Conservation (phyloP, 305 asterid genomes). For the Solanum aculeatissimum region DNA sequence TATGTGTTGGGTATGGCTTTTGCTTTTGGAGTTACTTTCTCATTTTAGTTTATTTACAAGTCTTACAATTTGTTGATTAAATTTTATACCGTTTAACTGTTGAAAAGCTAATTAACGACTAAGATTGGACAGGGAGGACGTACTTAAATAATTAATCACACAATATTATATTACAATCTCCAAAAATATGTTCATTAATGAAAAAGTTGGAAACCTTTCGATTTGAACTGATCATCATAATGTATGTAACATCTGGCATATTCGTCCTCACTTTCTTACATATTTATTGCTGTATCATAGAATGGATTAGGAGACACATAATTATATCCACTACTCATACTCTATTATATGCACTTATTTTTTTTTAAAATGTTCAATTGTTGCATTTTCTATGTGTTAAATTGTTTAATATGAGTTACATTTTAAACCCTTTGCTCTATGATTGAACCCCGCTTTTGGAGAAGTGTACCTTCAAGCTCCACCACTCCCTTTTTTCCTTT, state of each 20-base stretch:
- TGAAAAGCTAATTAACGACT: too few species aligned
- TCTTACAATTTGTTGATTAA: background rate
- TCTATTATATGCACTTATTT: background rate
- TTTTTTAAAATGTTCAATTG: background rate
- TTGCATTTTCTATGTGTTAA: background rate
- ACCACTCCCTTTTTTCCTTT: background rate
- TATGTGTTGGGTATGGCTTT: background rate
- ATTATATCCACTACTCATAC: background rate
- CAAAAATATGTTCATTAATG: background rate
- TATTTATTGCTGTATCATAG: background rate
- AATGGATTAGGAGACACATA: background rate
- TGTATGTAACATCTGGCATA: background rate
- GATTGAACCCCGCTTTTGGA: background rate
- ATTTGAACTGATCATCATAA: too few species aligned
- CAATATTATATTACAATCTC: too few species aligned
- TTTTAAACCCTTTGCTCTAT: background rate
- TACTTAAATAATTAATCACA: too few species aligned
- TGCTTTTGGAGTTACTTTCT: background rate
- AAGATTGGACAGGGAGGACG: too few species aligned
- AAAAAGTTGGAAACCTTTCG: background rate
- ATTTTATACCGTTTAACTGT: too few species aligned
- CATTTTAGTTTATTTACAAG: background rate
- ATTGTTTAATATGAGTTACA: background rate
- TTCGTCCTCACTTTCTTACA: background rate
- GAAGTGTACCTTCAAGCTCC: background rate